These are phyloP conservation scores for Cupressus sempervirens DNA, from an alignment of 75 land plant species.

Conservation along the genomic window DNA sequence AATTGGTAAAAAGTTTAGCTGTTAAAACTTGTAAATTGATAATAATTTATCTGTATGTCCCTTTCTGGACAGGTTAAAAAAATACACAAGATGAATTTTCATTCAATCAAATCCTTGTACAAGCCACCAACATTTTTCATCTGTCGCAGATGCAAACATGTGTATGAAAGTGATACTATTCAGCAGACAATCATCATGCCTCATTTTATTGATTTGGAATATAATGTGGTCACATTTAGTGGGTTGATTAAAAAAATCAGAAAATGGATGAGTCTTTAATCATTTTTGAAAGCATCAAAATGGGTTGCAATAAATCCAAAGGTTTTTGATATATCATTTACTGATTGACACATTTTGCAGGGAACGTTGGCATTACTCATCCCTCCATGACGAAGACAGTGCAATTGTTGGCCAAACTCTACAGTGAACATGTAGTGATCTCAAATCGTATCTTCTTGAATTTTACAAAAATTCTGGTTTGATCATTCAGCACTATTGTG, in stretches of 20 bases:
- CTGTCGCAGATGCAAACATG: neutral
- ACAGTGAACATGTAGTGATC: neutral
- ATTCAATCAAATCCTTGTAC: neutral
- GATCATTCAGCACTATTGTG: no score
- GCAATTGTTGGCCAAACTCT: neutral
- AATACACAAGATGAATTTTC: no score
- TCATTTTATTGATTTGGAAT: no score
- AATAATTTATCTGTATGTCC: no score
- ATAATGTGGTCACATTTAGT: neutral
- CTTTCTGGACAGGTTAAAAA: no score
- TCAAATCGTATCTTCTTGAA: neutral
- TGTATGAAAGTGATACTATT: neutral
- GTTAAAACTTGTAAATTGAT: no score
- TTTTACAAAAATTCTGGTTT: no score
- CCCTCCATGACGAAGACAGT: neutral
- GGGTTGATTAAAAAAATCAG: neutral
- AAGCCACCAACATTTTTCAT: neutral
- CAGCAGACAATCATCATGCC: neutral
- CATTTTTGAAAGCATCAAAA: no score
- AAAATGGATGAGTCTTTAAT: neutral
- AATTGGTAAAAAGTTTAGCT: no score
- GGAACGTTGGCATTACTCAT: neutral
- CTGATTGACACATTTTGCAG: neutral
- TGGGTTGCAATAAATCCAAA: neutral
- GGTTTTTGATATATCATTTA: neutral